A percentile compares a stretch with the other conserved stretches of the same genome.
Conservation (phyloP, 768 basidiomycete species). For the Pleurotus citrinopileatus region DNA sequence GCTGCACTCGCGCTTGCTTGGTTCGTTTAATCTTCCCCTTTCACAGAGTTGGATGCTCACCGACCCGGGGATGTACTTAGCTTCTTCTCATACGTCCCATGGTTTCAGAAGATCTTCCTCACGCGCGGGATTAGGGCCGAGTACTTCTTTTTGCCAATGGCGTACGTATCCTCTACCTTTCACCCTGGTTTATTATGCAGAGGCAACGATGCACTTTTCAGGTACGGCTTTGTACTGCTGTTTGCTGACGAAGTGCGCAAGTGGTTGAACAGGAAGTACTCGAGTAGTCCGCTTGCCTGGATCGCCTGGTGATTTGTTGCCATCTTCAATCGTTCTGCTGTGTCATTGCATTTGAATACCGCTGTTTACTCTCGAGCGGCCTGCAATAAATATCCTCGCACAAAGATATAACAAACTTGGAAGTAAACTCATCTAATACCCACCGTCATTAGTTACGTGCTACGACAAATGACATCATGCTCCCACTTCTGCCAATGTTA, state of each 20-base stretch:
- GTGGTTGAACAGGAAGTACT: slow-evolving; percentile 20
- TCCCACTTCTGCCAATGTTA: not conserved
- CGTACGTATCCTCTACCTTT: slow-evolving; percentile 31
- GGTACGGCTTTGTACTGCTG: not conserved
- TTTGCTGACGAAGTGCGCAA: slow-evolving; percentile 25
- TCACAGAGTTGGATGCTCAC: slow-evolving; percentile 10
- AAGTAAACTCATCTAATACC: not conserved
- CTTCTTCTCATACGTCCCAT: slow-evolving; percentile 38
- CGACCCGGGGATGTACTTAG: slow-evolving; percentile 17
- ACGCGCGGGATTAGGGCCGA: slow-evolving; percentile 42
- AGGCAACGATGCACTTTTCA: too few species aligned
- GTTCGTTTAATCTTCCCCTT: slow-evolving; percentile 29
- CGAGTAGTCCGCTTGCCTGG: slow-evolving; percentile 17
- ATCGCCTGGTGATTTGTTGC: not conserved
- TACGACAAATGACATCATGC: not conserved
- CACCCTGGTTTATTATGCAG: not conserved
- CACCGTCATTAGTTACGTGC: too few species aligned
- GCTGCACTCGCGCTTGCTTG: slow-evolving; percentile 40
- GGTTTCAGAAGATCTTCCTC: slow-evolving; percentile 50
- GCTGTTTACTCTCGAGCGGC: too few species aligned
- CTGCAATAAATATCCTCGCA: too few species aligned
- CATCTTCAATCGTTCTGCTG: too few species aligned
- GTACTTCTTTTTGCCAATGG: slow-evolving; percentile 50
- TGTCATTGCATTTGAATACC: too few species aligned
- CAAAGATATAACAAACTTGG: too few species aligned